phyloP scores from a whole-genome alignment of 2,329 filamentous ascomycete genomes.

The Trichophyton verrucosum region DNA sequence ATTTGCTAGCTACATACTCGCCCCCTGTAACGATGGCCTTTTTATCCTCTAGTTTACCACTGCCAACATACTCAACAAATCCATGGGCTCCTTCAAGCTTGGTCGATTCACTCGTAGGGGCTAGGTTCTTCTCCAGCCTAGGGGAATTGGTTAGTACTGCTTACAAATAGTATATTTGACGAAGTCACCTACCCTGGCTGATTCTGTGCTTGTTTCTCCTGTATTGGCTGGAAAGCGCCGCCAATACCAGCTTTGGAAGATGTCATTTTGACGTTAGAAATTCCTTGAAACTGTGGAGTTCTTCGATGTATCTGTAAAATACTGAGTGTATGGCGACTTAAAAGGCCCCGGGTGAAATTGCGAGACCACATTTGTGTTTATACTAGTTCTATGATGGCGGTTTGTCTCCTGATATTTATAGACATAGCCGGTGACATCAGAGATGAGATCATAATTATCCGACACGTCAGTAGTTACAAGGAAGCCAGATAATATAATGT shows the following conservation, averaged over 20 bases:
- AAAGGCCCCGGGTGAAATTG: neutral
- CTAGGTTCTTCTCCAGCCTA: slow-evolving; percentile 17
- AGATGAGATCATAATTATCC: neutral
- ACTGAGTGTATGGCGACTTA: neutral
- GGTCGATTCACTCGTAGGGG: slow-evolving; percentile 23
- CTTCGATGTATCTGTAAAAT: neutral
- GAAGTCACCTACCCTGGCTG: slow-evolving; percentile 8
- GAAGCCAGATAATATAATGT: neutral
- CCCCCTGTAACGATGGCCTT: slow-evolving; percentile 46
- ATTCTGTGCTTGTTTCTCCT: slow-evolving; percentile 9
- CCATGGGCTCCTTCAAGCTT: slow-evolving; percentile 20
- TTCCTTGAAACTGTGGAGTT: neutral
- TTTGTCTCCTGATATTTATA: neutral
- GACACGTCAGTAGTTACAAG: neutral
- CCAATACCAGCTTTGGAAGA: slow-evolving; percentile 9
- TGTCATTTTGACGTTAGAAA: slow-evolving; percentile 8
- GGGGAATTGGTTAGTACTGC: neutral
- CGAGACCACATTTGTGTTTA: neutral
- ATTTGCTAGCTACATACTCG: slow-evolving; percentile 33
- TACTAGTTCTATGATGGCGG: no score
- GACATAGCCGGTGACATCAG: neutral
- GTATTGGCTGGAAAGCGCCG: slow-evolving; percentile 10
- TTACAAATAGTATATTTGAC: neutral
- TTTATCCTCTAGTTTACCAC: slow-evolving; percentile 39
- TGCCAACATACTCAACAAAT: slow-evolving; percentile 32